Percentiles rank a stretch among this genome's conserved stretches.
Conservation (phyloP, 106 monocot species). For the Chionographis japonica region DNA sequence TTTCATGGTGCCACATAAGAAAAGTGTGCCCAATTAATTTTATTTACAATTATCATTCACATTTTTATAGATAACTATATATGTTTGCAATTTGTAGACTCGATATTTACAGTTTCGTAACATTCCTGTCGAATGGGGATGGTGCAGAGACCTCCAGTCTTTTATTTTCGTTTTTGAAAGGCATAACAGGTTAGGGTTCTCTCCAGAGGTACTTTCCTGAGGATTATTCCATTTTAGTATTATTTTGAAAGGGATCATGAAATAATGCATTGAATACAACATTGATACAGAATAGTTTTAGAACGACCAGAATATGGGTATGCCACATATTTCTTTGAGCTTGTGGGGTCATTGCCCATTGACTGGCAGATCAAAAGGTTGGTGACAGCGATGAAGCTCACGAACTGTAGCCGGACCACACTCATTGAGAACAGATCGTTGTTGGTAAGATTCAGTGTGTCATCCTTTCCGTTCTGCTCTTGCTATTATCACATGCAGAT, state of each 20-base stretch:
- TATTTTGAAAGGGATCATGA: too few relatives aligned
- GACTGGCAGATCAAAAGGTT: constrained; percentile 85
- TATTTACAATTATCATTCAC: neutral
- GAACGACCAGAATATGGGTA: constrained; percentile 99
- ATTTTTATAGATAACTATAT: neutral
- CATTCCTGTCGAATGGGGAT: constrained; percentile 89
- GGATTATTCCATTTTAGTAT: neutral
- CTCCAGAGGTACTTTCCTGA: neutral
- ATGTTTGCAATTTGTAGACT: constrained; percentile 32
- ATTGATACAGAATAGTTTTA: constrained; percentile 71
- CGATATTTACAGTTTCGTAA: constrained; percentile 66
- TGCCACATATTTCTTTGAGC: constrained; percentile 98
- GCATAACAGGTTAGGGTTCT: constrained; percentile 70
- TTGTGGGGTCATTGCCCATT: constrained; percentile 67
- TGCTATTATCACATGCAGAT: neutral
- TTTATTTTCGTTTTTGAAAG: constrained; percentile 90
- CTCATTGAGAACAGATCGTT: constrained; percentile 82
- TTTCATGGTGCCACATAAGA: neutral
- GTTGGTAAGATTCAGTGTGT: constrained; percentile 36
- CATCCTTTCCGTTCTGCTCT: neutral
- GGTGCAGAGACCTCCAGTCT: constrained; percentile 96
- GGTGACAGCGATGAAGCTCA: constrained; percentile 79
- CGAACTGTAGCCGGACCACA: constrained; percentile 56
- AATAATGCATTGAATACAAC: neutral
- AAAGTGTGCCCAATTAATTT: neutral